Conservation (phyloP, 2,329 filamentous ascomycete genomes). For the Colletotrichum camelliae region DNA sequence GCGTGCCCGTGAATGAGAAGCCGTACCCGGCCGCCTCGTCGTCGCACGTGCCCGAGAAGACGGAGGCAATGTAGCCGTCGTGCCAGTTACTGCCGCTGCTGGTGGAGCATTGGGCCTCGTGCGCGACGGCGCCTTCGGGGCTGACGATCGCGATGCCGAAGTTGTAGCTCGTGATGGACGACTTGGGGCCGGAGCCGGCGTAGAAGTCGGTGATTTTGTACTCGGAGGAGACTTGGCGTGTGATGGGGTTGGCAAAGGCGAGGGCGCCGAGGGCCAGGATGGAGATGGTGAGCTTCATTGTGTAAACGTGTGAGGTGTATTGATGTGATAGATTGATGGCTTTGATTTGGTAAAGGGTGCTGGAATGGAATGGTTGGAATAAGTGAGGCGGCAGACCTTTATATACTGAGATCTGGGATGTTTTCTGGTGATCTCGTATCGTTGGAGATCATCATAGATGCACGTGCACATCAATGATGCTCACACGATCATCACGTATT, state of each 20-base stretch:
- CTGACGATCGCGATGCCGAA: neutral
- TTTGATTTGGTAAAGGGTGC: neutral
- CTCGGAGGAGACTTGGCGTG: neutral
- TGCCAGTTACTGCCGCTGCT: neutral
- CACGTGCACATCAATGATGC: neutral
- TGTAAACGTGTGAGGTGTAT: neutral
- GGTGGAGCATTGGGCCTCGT: neutral
- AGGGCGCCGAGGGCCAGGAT: neutral
- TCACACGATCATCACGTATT: neutral
- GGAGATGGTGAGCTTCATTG: neutral
- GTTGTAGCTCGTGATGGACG: neutral
- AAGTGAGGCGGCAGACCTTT: neutral
- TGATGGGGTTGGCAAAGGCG: neutral
- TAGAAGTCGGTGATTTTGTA: neutral
- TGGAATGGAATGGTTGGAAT: neutral
- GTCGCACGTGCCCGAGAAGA: neutral
- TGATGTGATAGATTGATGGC: neutral
- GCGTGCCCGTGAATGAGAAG: neutral
- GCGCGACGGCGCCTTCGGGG: neutral
- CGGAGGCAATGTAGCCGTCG: neutral
- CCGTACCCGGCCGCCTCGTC: neutral
- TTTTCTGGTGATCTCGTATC: neutral
- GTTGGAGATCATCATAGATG: too few species aligned
- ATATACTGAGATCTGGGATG: neutral
- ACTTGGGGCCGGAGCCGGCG: neutral